Conservation (phyloP, 1,284 basidiomycete genomes). For the Fomitopsis schrenkii region DNA sequence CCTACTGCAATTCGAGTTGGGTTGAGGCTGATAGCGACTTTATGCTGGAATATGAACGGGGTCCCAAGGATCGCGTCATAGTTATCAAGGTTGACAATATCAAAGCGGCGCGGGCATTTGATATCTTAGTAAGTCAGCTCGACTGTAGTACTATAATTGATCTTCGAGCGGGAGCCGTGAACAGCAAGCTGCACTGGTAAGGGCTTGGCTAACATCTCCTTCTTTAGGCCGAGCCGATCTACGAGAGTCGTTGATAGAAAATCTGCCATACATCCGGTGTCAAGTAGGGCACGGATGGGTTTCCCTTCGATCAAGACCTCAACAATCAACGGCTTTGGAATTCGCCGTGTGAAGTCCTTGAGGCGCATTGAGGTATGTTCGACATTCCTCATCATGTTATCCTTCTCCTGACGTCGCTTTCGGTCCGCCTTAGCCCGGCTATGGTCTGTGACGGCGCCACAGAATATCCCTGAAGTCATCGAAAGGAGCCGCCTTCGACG, state of each 20-base stretch:
- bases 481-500: too few species aligned
- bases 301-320: constrained; percentile 32
- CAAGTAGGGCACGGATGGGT: constrained; percentile 25
- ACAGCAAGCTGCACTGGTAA: constrained; percentile 29
- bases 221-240: constrained; percentile 27
- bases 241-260: constrained; percentile 35
- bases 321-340: too few species aligned
- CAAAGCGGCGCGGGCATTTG: constrained; percentile 20
- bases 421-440: too few species aligned
- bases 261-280: constrained; percentile 34
- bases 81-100: constrained; percentile 24
- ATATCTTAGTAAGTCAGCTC: constrained; percentile 28
- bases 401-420: too few species aligned
- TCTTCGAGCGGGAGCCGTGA: constrained; percentile 27
- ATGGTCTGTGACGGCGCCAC: too few species aligned
- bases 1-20: constrained; percentile 16
- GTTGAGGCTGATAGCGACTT: constrained; percentile 19
- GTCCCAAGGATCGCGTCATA: constrained; percentile 28
- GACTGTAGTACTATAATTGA: constrained; percentile 20
- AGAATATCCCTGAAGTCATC: too few species aligned
- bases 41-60: constrained; percentile 24
- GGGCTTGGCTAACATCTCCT: constrained; percentile 20
- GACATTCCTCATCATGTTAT: too few species aligned
- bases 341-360: too few species aligned
- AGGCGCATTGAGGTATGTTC: too few species aligned